Conservation (phyloP, 2,329 filamentous ascomycete genomes). For the Penicillium griseofulvum region DNA sequence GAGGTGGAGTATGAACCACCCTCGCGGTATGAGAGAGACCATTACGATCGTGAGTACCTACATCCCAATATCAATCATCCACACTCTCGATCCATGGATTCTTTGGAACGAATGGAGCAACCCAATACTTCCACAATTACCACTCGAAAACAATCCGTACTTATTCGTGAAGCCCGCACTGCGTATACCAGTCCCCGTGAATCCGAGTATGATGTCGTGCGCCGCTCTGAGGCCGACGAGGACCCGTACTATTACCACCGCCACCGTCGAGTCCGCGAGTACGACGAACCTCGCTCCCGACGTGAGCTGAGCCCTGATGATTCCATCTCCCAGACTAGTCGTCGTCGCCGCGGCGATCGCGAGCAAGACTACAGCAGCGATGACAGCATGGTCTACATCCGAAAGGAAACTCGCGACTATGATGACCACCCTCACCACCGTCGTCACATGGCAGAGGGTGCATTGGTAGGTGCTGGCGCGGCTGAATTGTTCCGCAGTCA, state of each 20-base stretch:
- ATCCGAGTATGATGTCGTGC: slow-evolving; percentile 59
- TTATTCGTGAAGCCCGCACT: slow-evolving; percentile 54
- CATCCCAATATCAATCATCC: slow-evolving; percentile 47
- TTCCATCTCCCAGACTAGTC: slow-evolving; percentile 52
- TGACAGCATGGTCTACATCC: slow-evolving; percentile 61
- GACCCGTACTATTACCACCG: slow-evolving; percentile 64
- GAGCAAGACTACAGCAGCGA: slow-evolving; percentile 55
- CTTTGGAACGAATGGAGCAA: slow-evolving; percentile 48
- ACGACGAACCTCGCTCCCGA: slow-evolving; percentile 49
- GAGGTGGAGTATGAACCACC: slow-evolving; percentile 44
- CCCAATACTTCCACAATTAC: slow-evolving; percentile 49
- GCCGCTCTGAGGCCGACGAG: slow-evolving; percentile 55
- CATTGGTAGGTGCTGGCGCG: slow-evolving; percentile 59
- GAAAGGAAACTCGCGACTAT: slow-evolving; percentile 48
- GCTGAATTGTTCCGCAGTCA: slow-evolving; percentile 60
- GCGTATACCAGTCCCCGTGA: slow-evolving; percentile 52
- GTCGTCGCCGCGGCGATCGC: slow-evolving; percentile 37
- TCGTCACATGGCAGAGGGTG: slow-evolving; percentile 62
- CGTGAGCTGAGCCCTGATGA: slow-evolving; percentile 52
- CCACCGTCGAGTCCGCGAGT: slow-evolving; percentile 55
- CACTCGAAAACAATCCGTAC: slow-evolving; percentile 52
- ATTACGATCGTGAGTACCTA: slow-evolving; percentile 45
- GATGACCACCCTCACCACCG: slow-evolving; percentile 51
- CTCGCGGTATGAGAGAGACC: slow-evolving; percentile 42
- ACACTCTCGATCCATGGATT: slow-evolving; percentile 55